phyloP scores from a whole-genome alignment of 1,284 basidiomycete species.

The Fistulinella cinereoalba region DNA sequence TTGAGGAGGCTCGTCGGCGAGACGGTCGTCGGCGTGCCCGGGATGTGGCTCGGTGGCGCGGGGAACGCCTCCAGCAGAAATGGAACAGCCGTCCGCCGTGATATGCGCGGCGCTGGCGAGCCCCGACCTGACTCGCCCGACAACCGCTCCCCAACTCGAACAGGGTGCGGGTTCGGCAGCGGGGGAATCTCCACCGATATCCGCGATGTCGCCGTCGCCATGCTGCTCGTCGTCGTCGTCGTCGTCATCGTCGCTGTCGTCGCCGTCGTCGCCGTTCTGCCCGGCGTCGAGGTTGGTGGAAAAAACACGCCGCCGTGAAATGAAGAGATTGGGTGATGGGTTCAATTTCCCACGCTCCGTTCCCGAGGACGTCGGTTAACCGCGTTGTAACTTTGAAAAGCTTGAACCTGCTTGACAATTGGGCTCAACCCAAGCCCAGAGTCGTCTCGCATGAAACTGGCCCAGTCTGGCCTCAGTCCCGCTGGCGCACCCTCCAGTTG shows the following conservation, averaged over 20 bases:
- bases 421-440: no score
- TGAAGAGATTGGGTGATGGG: conserved; percentile 5
- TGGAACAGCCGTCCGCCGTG: conserved; percentile 32
- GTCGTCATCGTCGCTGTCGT: conserved; percentile 16
- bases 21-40: conserved; percentile 22
- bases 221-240: conserved; percentile 9
- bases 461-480: no score
- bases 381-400: conserved; percentile 4
- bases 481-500: no score
- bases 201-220: conserved; percentile 19
- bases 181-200: conserved; percentile 19
- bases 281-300: background rate
- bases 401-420: no score
- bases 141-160: no score
- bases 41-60: conserved; percentile 31
- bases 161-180: no score
- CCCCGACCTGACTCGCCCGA: conserved; percentile 31
- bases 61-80: conserved; percentile 34
- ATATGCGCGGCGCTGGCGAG: conserved; percentile 27
- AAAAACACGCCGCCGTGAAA: conserved; percentile 23
- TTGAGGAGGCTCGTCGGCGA: conserved; percentile 5
- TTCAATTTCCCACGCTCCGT: conserved; percentile 27
- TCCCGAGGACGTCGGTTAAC: conserved; percentile 17
- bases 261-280: background rate
- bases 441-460: no score